Percentiles rank a stretch among this genome's conserved stretches.
Evolutionary conservation across 2,329 filamentous ascomycete species (phyloP).

Genomic region (Curvularia spicifera): DNA sequence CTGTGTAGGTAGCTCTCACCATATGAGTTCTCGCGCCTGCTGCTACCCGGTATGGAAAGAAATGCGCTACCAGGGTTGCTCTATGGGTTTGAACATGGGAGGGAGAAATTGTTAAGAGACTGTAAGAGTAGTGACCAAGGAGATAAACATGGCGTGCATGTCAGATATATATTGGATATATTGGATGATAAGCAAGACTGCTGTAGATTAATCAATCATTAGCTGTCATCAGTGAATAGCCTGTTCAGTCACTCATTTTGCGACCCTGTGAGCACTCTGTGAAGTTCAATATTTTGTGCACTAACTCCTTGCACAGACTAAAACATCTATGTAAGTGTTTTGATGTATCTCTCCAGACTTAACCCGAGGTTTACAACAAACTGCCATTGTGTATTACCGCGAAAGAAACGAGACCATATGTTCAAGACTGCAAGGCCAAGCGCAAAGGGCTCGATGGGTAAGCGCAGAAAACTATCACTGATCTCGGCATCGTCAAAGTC

Average conservation of each 20-base stretch:
- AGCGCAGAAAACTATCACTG: constrained; percentile 15
- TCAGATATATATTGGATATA: neutral
- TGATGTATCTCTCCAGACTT: constrained; percentile 46
- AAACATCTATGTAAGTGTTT: neutral
- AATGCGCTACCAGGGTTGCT: neutral
- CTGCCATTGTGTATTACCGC: constrained; percentile 57
- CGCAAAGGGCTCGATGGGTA: constrained; percentile 34
- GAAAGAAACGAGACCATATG: constrained; percentile 58
- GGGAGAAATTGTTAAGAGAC: neutral
- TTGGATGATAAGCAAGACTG: neutral
- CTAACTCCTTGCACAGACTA: neutral
- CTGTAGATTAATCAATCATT: neutral
- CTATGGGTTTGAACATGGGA: constrained; percentile 1
- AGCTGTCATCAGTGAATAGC: neutral
- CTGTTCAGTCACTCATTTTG: neutral
- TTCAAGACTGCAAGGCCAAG: constrained; percentile 52
- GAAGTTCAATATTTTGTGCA: neutral
- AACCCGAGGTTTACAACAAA: constrained; percentile 57
- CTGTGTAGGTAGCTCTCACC: constrained; percentile 1
- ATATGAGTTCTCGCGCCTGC: constrained; percentile 1
- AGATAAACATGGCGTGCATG: neutral
- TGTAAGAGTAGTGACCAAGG: neutral
- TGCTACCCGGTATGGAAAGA: constrained; percentile 3
- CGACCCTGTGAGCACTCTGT: neutral
- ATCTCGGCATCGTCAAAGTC: constrained; percentile 40